phyloP scores from a whole-genome alignment of 2,329 filamentous ascomycete genomes.

The Exophiala calicioides region DNA sequence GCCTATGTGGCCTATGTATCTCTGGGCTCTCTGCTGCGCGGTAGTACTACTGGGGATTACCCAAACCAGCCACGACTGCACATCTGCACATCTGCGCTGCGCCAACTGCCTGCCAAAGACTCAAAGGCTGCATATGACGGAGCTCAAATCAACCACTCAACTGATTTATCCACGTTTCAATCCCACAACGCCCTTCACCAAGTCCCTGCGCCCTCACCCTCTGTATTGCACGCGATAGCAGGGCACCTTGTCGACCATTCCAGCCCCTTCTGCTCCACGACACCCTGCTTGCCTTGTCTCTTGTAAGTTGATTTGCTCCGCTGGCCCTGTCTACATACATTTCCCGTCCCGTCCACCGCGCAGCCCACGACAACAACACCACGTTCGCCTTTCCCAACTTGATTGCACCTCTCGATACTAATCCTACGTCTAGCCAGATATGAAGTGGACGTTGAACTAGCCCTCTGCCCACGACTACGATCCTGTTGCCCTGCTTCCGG shows the following conservation, averaged over 20 bases:
- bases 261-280: not conserved
- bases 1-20: no score
- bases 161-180: slow-evolving; percentile 20
- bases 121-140: slow-evolving; percentile 21
- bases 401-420: slow-evolving; percentile 3
- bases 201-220: slow-evolving; percentile 4
- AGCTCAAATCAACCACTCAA: slow-evolving; percentile 12
- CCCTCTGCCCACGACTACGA: slow-evolving; percentile 2
- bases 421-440: slow-evolving; percentile 17
- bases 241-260: slow-evolving; percentile 3
- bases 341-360: slow-evolving; percentile 10
- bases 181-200: slow-evolving; percentile 11
- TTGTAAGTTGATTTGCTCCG: slow-evolving; percentile 16
- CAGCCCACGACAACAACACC: slow-evolving; percentile 8
- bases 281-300: slow-evolving; percentile 1
- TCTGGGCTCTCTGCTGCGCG: no score
- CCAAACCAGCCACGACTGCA: no score
- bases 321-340: slow-evolving; percentile 4
- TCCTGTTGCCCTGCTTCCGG: not conserved
- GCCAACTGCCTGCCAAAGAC: no score
- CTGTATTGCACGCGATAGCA: slow-evolving; percentile 3
- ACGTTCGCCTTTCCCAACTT: slow-evolving; percentile 9
- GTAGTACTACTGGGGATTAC: no score
- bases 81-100: no score
- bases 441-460: slow-evolving; percentile 16